Percentiles rank a stretch among this genome's conserved stretches.
Evolutionary conservation across 1,284 basidiomycete species (phyloP).

Genomic region (Jaminaea rosea): DNA sequence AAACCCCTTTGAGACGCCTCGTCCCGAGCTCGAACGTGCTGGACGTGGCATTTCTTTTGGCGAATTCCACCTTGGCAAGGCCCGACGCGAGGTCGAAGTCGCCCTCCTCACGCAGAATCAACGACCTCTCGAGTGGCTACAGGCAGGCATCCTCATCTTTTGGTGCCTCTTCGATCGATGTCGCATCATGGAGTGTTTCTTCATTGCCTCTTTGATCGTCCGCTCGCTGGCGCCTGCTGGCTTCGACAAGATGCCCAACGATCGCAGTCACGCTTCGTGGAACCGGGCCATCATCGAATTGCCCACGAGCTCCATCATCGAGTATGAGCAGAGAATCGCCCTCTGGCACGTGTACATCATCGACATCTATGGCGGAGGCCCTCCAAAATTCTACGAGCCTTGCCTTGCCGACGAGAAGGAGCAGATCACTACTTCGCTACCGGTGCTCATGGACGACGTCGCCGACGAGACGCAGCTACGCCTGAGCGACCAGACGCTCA

Average conservation of each 20-base stretch:
- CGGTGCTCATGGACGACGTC: slow-evolving; percentile 5
- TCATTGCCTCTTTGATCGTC: slow-evolving; percentile 1
- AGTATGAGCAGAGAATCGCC: slow-evolving; percentile 10
- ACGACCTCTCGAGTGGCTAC: slow-evolving; percentile 10
- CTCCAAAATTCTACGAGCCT: slow-evolving; percentile 7
- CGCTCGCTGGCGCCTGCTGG: slow-evolving; percentile 4
- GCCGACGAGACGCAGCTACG: slow-evolving; percentile 8
- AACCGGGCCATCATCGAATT: not conserved
- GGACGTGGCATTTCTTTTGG: slow-evolving; percentile 5
- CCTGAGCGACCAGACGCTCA: slow-evolving; percentile 9
- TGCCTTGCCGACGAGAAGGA: slow-evolving; percentile 6
- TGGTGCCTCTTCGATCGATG: not conserved
- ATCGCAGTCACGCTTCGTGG: not conserved
- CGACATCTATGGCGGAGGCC: slow-evolving; percentile 7
- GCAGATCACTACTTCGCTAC: slow-evolving; percentile 6
- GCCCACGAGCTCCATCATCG: slow-evolving; percentile 2
- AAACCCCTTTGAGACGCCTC: not conserved
- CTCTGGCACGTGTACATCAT: slow-evolving; percentile 15
- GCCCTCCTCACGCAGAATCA: slow-evolving; percentile 1
- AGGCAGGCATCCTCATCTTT: slow-evolving; percentile 6
- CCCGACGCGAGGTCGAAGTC: slow-evolving; percentile 6
- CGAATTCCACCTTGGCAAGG: slow-evolving; percentile 11
- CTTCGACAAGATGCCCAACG: slow-evolving; percentile 9
- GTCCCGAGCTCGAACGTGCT: not conserved
- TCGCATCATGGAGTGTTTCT: not conserved